Evolutionary conservation across 257 asterid species (phyloP).

Genomic region (Haberlea rhodopensis): DNA sequence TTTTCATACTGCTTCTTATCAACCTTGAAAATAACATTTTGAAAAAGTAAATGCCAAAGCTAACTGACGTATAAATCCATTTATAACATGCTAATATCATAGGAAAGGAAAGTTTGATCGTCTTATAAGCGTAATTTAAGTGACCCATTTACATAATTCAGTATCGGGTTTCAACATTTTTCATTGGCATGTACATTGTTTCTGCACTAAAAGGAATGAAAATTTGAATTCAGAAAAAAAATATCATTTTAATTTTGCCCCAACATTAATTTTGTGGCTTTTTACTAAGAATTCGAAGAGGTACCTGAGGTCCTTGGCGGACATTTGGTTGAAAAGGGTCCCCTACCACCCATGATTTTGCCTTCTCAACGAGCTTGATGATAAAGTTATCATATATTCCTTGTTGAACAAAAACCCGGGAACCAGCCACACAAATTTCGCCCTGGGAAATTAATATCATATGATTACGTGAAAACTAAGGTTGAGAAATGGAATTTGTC

Average conservation of each 20-base stretch:
- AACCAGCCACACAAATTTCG: constrained; percentile 75
- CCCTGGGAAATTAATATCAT: constrained; percentile 41
- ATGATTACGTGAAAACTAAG: no score
- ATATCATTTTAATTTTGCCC: no score
- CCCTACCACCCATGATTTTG: constrained; percentile 57
- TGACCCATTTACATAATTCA: no score
- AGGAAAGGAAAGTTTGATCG: background rate
- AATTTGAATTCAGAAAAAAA: background rate
- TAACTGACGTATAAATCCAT: background rate
- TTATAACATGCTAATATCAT: background rate
- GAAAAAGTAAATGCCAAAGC: background rate
- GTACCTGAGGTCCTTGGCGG: constrained; percentile 78
- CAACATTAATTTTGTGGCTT: no score
- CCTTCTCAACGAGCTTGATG: constrained; percentile 50
- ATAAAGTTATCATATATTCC: constrained; percentile 58
- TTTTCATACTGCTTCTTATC: constrained; percentile 55
- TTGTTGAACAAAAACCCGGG: constrained; percentile 78
- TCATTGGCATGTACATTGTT: background rate
- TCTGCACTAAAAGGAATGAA: background rate
- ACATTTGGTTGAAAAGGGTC: constrained; percentile 71
- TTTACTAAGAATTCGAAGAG: background rate
- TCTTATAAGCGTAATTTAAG: no score
- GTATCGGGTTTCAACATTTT: background rate
- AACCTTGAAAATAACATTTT: constrained; percentile 36
- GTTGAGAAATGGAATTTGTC: background rate